These are phyloP conservation scores for Eutrema salsugineum DNA, from an alignment of 441 rosid species.

Conservation along the genomic window DNA sequence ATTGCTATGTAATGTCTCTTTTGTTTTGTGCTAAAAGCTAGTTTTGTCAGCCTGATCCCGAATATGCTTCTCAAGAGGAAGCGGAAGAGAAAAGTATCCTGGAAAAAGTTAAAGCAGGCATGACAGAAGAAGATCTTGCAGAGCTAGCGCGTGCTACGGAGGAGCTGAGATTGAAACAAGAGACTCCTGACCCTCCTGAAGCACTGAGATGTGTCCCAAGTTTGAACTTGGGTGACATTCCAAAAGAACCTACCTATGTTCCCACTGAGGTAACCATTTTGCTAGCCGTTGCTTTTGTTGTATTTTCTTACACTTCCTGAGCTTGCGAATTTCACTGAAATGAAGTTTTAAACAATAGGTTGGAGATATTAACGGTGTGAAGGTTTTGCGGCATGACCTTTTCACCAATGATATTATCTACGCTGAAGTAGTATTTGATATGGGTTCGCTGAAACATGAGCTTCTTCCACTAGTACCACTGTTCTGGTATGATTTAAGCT, in stretches of 20 bases:
- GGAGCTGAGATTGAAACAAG: constrained; percentile 83
- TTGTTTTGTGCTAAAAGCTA: constrained; percentile 22
- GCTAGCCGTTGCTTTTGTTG: not conserved
- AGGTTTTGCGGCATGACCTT: constrained; percentile 86
- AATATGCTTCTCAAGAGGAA: constrained; percentile 77
- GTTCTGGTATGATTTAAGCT: constrained; percentile 59
- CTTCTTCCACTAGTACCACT: constrained; percentile 88
- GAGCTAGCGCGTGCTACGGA: constrained; percentile 86
- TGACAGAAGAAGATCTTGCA: constrained; percentile 92
- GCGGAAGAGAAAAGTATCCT: constrained; percentile 69
- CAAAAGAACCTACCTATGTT: constrained; percentile 72
- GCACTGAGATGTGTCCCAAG: constrained; percentile 84
- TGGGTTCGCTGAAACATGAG: constrained; percentile 81
- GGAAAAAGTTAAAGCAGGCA: constrained; percentile 61
- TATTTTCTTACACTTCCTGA: constrained; percentile 4
- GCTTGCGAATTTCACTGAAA: constrained; percentile 15
- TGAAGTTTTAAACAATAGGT: constrained; percentile 41
- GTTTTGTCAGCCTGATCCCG: constrained; percentile 78
- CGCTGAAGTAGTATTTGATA: constrained; percentile 81
- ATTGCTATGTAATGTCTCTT: not conserved
- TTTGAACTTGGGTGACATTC: constrained; percentile 74
- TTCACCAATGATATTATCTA: constrained; percentile 94
- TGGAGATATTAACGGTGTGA: constrained; percentile 80
- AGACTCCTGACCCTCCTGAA: constrained; percentile 97
- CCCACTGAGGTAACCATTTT: constrained; percentile 62